Evolutionary conservation across 1,139 yeast species (phyloP).

Genomic region (Chernovozyma sophiae-reginae): DNA sequence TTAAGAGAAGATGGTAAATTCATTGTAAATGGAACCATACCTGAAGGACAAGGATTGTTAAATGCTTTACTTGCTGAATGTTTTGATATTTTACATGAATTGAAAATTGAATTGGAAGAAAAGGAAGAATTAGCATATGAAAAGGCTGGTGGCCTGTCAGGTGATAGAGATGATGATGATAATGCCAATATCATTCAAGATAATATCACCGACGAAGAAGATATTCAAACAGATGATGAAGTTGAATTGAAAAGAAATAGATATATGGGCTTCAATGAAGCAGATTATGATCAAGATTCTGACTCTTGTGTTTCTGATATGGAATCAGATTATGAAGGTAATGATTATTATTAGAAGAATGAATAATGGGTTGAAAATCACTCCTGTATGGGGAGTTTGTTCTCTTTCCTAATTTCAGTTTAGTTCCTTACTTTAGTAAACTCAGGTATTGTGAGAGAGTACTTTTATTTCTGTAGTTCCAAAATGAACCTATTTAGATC

Average conservation of each 20-base stretch:
- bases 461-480: too few species aligned
- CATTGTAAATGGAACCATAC: slow-evolving; percentile 79
- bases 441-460: too few species aligned
- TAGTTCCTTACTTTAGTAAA: too few species aligned
- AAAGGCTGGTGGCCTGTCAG: slow-evolving; percentile 15
- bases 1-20: slow-evolving; percentile 87
- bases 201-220: slow-evolving; percentile 23
- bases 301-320: slow-evolving; percentile 28
- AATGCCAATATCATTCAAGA: slow-evolving; percentile 11
- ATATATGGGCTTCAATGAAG: slow-evolving; percentile 43
- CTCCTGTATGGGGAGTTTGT: too few species aligned
- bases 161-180: too few species aligned
- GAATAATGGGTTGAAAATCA: too few species aligned
- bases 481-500: too few species aligned
- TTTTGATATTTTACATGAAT: slow-evolving; percentile 86
- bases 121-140: slow-evolving; percentile 37
- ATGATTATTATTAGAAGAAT: slow-evolving; percentile 36
- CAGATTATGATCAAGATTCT: slow-evolving; percentile 43
- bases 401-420: too few species aligned
- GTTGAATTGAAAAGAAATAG: slow-evolving; percentile 44
- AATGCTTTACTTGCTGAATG: slow-evolving; percentile 90
- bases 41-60: slow-evolving; percentile 95
- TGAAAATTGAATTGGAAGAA: slow-evolving; percentile 84
- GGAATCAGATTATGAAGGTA: slow-evolving; percentile 36
- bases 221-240: slow-evolving; percentile 34